Conservation (phyloP, 768 basidiomycete species). For the Cystofilobasidium bisporidii region DNA sequence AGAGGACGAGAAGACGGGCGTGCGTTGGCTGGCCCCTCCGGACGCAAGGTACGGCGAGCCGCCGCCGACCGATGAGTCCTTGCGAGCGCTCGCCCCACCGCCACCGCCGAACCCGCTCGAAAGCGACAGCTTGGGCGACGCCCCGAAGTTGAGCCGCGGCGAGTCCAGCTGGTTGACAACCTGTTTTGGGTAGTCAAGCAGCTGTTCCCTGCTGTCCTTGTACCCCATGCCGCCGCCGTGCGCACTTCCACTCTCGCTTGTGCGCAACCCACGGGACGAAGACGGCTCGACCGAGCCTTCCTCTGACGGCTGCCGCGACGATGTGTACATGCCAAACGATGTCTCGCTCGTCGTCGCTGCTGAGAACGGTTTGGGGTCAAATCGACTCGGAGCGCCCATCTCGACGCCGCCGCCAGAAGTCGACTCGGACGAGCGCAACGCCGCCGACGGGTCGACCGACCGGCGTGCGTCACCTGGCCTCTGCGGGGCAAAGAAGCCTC, state of each 20-base stretch:
- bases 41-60: not conserved
- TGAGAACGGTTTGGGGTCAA: not conserved
- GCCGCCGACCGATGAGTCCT: not conserved
- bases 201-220: not conserved
- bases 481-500: conserved; percentile 27
- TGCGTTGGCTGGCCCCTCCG: not conserved
- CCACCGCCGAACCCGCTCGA: not conserved
- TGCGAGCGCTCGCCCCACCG: too few relatives aligned
- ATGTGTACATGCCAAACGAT: not conserved
- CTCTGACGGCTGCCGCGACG: not conserved
- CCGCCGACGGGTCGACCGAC: not conserved
- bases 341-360: conserved; percentile 7
- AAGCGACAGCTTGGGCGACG: not conserved
- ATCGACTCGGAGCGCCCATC: not conserved
- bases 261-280: too few relatives aligned
- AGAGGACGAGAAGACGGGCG: too few relatives aligned
- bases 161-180: not conserved
- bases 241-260: too few relatives aligned
- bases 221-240: not conserved
- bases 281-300: not conserved
- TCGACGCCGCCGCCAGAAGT: not conserved
- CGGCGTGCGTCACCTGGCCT: conserved; percentile 3
- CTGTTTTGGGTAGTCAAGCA: not conserved
- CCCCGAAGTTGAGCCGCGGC: not conserved
- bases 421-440: not conserved